Evolutionary conservation across 2,329 filamentous ascomycete genomes (phyloP).

Genomic region (Mycosphaerella arachidis): DNA sequence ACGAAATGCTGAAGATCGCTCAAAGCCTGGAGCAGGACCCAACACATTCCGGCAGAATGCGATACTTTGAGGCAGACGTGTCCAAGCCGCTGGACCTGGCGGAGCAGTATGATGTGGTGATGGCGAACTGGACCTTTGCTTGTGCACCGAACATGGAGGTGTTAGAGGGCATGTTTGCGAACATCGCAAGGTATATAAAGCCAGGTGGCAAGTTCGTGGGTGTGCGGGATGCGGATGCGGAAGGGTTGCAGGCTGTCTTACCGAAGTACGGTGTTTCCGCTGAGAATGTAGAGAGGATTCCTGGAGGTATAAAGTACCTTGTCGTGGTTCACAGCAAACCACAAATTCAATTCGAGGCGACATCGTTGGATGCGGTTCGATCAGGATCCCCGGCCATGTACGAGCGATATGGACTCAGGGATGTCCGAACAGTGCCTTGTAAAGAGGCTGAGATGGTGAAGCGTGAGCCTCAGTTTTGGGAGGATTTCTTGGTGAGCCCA

Average conservation of each 20-base stretch:
- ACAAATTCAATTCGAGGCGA: constrained; percentile 12
- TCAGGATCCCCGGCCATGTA: constrained; percentile 10
- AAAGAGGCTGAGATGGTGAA: constrained; percentile 12
- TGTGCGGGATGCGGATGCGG: constrained; percentile 6
- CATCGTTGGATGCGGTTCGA: constrained; percentile 7
- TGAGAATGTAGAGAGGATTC: constrained; percentile 7
- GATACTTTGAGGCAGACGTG: constrained; percentile 6
- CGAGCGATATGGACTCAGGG: constrained; percentile 8
- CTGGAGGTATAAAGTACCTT: constrained; percentile 12
- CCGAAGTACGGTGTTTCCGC: constrained; percentile 18
- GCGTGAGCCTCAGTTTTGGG: constrained; percentile 12
- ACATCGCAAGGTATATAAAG: constrained; percentile 13
- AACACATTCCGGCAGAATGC: background rate
- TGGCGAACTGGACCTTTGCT: constrained; percentile 18
- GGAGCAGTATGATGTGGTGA: constrained; percentile 18
- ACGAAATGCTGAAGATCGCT: constrained; percentile 2
- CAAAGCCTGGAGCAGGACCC: background rate
- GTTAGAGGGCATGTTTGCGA: constrained; percentile 13
- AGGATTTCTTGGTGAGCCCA: background rate
- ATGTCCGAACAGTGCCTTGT: constrained; percentile 1
- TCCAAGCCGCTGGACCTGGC: constrained; percentile 8
- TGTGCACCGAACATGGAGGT: constrained; percentile 10
- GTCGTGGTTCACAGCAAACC: constrained; percentile 8
- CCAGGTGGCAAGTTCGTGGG: constrained; percentile 14
- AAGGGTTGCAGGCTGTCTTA: background rate